phyloP scores from a whole-genome alignment of 495 filamentous ascomycete genomes.

The Talaromyces borbonicus region DNA sequence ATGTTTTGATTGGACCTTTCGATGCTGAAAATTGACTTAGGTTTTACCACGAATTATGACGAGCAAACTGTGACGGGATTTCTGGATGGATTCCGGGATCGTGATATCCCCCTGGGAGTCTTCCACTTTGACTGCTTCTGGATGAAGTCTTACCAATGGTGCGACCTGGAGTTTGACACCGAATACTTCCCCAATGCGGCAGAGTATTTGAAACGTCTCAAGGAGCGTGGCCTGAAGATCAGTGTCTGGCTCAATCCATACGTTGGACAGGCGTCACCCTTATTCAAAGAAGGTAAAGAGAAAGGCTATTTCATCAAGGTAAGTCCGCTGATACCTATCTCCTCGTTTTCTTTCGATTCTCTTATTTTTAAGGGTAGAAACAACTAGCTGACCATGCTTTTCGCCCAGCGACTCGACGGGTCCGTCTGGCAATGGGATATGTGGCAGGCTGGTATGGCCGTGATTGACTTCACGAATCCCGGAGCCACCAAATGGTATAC shows the following conservation, averaged over 20 bases:
- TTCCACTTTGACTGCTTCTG: slow-evolving; percentile 69
- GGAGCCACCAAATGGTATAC: slow-evolving; percentile 52
- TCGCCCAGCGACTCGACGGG: slow-evolving; percentile 52
- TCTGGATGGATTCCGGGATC: slow-evolving; percentile 55
- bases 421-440: slow-evolving; percentile 67
- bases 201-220: slow-evolving; percentile 53
- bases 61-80: slow-evolving; percentile 57
- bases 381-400: not conserved
- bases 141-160: slow-evolving; percentile 60
- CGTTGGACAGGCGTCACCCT: slow-evolving; percentile 53
- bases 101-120: slow-evolving; percentile 55
- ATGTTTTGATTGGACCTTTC: no score
- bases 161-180: slow-evolving; percentile 59
- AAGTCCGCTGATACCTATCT: no score
- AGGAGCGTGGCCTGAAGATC: slow-evolving; percentile 50
- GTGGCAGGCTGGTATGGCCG: slow-evolving; percentile 67
- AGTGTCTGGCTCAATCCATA: slow-evolving; percentile 70
- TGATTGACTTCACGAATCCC: slow-evolving; percentile 67
- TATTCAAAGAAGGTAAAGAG: slow-evolving; percentile 53
- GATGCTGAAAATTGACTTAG: not conserved
- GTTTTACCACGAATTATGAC: slow-evolving; percentile 62
- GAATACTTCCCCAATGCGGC: slow-evolving; percentile 60
- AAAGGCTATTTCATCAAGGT: slow-evolving; percentile 60
- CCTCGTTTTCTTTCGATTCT: no score
- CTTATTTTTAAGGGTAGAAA: not conserved